Evolutionary conservation across 768 basidiomycete genomes (phyloP).

Genomic region (Mycena indigotica): DNA sequence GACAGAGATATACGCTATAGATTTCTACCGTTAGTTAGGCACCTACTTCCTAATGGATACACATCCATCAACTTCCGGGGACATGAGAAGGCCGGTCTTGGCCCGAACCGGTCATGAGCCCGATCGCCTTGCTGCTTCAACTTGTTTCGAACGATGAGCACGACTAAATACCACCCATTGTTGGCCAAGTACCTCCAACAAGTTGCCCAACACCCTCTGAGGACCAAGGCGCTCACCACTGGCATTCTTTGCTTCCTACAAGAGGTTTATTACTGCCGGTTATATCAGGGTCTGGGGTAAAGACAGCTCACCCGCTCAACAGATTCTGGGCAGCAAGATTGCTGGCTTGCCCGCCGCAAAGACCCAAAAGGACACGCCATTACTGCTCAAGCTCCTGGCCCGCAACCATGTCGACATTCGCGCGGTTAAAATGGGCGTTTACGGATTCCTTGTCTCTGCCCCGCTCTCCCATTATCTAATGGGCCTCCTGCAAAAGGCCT

Average conservation of each 20-base stretch:
- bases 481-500: constrained; percentile 70
- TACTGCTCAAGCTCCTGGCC: constrained; percentile 54
- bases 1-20: too few relatives aligned
- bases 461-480: constrained; percentile 79
- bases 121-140: too few relatives aligned
- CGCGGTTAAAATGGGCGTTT: constrained; percentile 82
- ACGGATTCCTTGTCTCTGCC: constrained; percentile 83
- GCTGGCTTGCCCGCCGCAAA: constrained; percentile 59
- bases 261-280: constrained; percentile 53
- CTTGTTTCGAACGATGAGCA: constrained; percentile 14
- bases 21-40: constrained; percentile 26
- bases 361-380: constrained; percentile 56
- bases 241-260: constrained; percentile 71
- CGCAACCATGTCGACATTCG: constrained; percentile 62
- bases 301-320: not conserved
- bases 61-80: not conserved
- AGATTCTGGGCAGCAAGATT: constrained; percentile 62
- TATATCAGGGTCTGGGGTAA: too few relatives aligned
- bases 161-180: constrained; percentile 52
- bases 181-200: constrained; percentile 72
- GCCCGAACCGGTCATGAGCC: not conserved
- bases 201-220: constrained; percentile 67
- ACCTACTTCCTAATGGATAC: constrained; percentile 9
- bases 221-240: constrained; percentile 80
- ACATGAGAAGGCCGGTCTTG: not conserved